Conservation (phyloP, 345 rosid genomes). For the Eucalyptus pauciflora region DNA sequence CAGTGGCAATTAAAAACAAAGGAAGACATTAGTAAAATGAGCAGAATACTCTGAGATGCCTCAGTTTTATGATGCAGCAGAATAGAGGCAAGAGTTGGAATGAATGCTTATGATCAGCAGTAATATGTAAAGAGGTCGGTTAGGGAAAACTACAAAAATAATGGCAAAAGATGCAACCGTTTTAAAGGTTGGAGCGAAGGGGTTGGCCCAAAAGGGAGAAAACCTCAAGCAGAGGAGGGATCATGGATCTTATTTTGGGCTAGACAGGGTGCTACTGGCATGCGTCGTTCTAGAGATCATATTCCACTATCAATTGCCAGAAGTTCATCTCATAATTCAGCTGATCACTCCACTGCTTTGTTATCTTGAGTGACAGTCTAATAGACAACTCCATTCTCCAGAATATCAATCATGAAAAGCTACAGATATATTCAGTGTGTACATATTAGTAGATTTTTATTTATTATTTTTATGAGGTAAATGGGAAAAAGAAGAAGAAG, state of each 20-base stretch:
- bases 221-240: neutral
- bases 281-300: neutral
- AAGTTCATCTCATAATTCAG: neutral
- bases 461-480: neutral
- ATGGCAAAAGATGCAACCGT: neutral
- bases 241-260: neutral
- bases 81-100: neutral
- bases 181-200: neutral
- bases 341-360: neutral
- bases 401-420: neutral
- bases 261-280: neutral
- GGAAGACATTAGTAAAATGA: neutral
- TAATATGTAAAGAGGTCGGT: neutral
- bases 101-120: neutral
- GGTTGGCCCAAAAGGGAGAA: neutral
- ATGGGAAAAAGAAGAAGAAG: neutral
- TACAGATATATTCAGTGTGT: neutral
- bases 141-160: neutral
- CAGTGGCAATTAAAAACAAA: neutral
- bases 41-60: neutral
- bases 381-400: neutral
- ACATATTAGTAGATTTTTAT: neutral
- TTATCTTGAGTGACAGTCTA: neutral
- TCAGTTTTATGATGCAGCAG: neutral
- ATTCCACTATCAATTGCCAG: neutral